A percentile compares a stretch with the other conserved stretches of the same genome.
phyloP scores from a whole-genome alignment of 2,329 filamentous ascomycete species.

The Blastomyces silverae region DNA sequence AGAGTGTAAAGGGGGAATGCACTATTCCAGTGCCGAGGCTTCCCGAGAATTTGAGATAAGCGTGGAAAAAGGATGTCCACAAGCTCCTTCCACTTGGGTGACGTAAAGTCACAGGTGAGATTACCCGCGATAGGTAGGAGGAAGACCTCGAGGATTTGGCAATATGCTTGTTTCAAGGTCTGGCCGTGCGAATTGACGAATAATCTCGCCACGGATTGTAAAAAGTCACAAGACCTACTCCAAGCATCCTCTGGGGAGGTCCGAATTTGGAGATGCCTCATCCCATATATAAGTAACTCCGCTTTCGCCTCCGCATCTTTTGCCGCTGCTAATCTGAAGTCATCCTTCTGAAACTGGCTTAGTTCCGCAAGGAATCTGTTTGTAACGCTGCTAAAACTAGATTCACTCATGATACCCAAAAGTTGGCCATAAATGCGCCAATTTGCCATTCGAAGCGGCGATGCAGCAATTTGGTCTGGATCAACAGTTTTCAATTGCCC shows the following conservation, averaged over 20 bases:
- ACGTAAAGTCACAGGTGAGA: constrained; percentile 67
- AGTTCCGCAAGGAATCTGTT: constrained; percentile 76
- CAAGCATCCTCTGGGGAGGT: constrained; percentile 67
- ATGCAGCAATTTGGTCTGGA: constrained; percentile 62
- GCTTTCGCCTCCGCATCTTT: constrained; percentile 71
- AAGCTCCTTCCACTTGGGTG: constrained; percentile 81
- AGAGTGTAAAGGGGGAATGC: constrained; percentile 84
- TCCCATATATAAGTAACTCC: constrained; percentile 79
- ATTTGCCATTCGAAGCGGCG: constrained; percentile 80
- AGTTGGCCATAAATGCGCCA: constrained; percentile 92
- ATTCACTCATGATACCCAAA: constrained; percentile 90
- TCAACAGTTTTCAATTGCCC: constrained; percentile 88
- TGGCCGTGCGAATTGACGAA: constrained; percentile 83
- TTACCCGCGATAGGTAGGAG: constrained; percentile 80
- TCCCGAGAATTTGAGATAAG: constrained; percentile 75
- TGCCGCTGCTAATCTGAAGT: constrained; percentile 43
- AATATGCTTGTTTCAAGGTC: constrained; percentile 88
- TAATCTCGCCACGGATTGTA: constrained; percentile 70
- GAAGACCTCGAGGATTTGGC: constrained; percentile 80
- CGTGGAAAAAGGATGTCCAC: constrained; percentile 70
- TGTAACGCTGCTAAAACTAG: constrained; percentile 80
- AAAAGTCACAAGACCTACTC: constrained; percentile 82
- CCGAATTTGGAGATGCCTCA: constrained; percentile 80
- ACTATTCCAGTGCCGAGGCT: constrained; percentile 84
- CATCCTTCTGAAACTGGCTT: constrained; percentile 67